A percentile compares a stretch with the other conserved stretches of the same genome.
These are phyloP conservation scores for Metarhizium anisopliae DNA, from an alignment of 2,329 filamentous ascomycete genomes.

Conservation along the genomic window DNA sequence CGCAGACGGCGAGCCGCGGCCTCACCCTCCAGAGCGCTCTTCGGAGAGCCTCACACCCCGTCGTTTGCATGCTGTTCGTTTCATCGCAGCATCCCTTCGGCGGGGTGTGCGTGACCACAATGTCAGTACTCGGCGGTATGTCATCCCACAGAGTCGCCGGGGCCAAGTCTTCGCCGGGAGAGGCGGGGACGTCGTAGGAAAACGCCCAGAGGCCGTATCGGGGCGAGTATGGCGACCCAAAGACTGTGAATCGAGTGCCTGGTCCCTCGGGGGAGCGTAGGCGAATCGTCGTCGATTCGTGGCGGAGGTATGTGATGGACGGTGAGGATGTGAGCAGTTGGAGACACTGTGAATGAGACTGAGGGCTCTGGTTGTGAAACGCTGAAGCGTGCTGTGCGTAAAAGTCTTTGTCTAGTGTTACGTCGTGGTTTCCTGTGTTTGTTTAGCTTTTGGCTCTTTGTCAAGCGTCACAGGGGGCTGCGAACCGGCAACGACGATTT, in stretches of 20 bases:
- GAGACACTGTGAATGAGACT: conserved; percentile 45
- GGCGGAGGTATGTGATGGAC: conserved; percentile 55
- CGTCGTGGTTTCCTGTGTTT: conserved; percentile 60
- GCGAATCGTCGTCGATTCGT: conserved; percentile 43
- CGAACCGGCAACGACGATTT: conserved; percentile 60
- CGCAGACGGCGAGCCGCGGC: conserved; percentile 58
- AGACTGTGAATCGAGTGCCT: conserved; percentile 53
- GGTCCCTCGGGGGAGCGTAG: conserved; percentile 47
- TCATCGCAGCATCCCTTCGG: conserved; percentile 51
- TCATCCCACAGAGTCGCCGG: conserved; percentile 44
- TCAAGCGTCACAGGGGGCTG: too few relatives aligned
- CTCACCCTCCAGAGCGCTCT: conserved; percentile 49
- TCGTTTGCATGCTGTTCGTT: conserved; percentile 24
- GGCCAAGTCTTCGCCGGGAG: conserved; percentile 9
- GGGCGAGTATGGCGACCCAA: conserved; percentile 62
- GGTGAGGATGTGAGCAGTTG: conserved; percentile 43
- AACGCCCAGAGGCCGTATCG: conserved; percentile 55
- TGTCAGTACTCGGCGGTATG: conserved; percentile 53
- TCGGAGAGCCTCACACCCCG: conserved; percentile 53
- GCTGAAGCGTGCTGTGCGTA: conserved; percentile 41
- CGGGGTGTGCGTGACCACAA: conserved; percentile 65
- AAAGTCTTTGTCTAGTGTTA: conserved; percentile 59
- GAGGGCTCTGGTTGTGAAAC: conserved; percentile 47
- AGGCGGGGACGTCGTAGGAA: conserved; percentile 38
- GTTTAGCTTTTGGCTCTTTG: neutral